These are phyloP conservation scores for Candida tallmaniae DNA, from an alignment of 805 yeast genomes.

Conservation along the genomic window DNA sequence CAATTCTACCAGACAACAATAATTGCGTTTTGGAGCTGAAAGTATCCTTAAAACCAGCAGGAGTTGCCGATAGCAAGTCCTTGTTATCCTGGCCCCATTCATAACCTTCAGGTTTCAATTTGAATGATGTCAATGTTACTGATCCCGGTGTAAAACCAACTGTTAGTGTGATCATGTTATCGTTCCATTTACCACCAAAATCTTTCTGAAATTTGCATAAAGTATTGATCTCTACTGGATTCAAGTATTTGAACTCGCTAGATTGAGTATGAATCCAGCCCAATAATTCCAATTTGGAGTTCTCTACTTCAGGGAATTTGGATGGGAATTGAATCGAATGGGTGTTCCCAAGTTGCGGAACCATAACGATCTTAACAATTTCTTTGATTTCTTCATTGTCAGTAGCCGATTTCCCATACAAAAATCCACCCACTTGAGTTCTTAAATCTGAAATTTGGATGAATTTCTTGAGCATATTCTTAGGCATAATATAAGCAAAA, in stretches of 20 bases:
- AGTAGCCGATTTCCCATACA: conserved; percentile 75
- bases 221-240: conserved; percentile 67
- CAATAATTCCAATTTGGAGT: conserved; percentile 58
- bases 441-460: conserved; percentile 77
- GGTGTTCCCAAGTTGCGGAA: conserved; percentile 82
- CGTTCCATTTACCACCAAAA: conserved; percentile 34
- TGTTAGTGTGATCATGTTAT: conserved; percentile 50
- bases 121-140: conserved; percentile 65
- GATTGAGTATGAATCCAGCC: conserved; percentile 96
- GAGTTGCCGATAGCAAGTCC: conserved; percentile 50
- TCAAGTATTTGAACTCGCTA: conserved; percentile 56
- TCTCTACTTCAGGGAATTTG: conserved; percentile 35
- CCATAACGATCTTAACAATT: conserved; percentile 65
- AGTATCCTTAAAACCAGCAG: conserved; percentile 60
- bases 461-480: conserved; percentile 71
- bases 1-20: conserved; percentile 65
- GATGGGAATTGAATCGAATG: conserved; percentile 61
- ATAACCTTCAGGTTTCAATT: conserved; percentile 59
- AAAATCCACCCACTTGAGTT: conserved; percentile 73
- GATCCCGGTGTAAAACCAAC: conserved; percentile 83
- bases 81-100: conserved; percentile 71
- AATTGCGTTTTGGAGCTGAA: conserved; percentile 65
- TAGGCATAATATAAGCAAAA: conserved; percentile 74
- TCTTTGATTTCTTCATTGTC: conserved; percentile 76
- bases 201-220: conserved; percentile 43